Conservation (phyloP, 163 green algal genomes). For the Volvox carteri region DNA sequence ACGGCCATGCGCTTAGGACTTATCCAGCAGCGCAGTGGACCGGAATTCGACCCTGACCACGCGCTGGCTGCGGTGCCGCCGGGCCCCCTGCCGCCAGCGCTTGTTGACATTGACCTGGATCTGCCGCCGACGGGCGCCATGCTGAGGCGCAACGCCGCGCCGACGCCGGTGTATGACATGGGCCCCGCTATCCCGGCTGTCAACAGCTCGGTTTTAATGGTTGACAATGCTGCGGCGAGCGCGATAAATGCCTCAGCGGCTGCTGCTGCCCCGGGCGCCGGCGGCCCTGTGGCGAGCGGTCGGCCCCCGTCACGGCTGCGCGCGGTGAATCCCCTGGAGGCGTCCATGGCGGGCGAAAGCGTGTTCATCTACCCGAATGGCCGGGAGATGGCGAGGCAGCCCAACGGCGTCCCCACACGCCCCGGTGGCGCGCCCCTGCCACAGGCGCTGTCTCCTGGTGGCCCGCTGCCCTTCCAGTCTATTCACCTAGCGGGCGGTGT, state of each 20-base stretch:
- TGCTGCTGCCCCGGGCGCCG: background rate
- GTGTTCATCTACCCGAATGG: slow-evolving; percentile 67
- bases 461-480: slow-evolving; percentile 52
- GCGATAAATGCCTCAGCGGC: slow-evolving; percentile 18
- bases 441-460: background rate
- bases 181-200: slow-evolving; percentile 48
- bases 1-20: slow-evolving; percentile 58
- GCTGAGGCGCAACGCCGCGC: slow-evolving; percentile 29
- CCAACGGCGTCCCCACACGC: slow-evolving; percentile 7
- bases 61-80: background rate
- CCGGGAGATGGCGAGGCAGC: slow-evolving; percentile 33
- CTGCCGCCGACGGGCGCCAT: slow-evolving; percentile 56
- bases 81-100: slow-evolving; percentile 46
- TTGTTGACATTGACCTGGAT: slow-evolving; percentile 62
- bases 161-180: slow-evolving; percentile 58
- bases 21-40: slow-evolving; percentile 14
- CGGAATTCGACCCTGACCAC: background rate
- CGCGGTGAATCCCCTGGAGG: slow-evolving; percentile 62
- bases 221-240: slow-evolving; percentile 34
- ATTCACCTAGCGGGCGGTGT: background rate
- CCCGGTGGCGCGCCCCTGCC: background rate
- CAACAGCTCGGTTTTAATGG: slow-evolving; percentile 13
- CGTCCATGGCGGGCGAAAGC: slow-evolving; percentile 63
- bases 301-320: slow-evolving; percentile 56
- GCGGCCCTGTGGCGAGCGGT: background rate